These are phyloP conservation scores for Cyberlindnera maritima DNA, from an alignment of 805 yeast species.

Conservation along the genomic window DNA sequence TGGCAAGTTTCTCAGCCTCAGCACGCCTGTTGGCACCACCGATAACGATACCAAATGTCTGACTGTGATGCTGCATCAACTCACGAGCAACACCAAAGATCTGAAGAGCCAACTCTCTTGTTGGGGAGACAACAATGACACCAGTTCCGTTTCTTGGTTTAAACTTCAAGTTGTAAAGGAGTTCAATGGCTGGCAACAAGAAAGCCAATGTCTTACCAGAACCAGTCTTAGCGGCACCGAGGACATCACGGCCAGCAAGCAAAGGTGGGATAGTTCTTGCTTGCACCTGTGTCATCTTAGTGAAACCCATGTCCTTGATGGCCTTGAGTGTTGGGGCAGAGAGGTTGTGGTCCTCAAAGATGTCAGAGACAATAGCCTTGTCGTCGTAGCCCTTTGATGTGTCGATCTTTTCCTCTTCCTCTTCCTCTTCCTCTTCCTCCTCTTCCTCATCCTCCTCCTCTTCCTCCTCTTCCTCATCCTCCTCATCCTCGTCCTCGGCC, in stretches of 20 bases:
- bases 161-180: slow-evolving; percentile 84
- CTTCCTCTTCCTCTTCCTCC: slow-evolving; percentile 17
- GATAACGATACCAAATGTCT: slow-evolving; percentile 93
- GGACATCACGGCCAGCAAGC: slow-evolving; percentile 93
- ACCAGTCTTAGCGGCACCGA: slow-evolving; percentile 99
- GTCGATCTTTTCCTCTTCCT: slow-evolving; percentile 17
- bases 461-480: slow-evolving; percentile 8
- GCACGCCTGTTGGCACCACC: slow-evolving; percentile 98
- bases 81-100: slow-evolving; percentile 98
- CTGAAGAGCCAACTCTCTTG: slow-evolving; percentile 96
- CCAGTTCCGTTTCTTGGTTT: slow-evolving; percentile 99
- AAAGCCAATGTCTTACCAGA: slow-evolving; percentile 98
- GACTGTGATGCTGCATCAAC: slow-evolving; percentile 77
- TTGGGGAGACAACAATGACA: slow-evolving; percentile 92
- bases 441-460: slow-evolving; percentile 23
- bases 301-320: slow-evolving; percentile 84
- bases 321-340: slow-evolving; percentile 83
- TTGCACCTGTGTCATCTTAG: slow-evolving; percentile 91
- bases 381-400: slow-evolving; percentile 11
- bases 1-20: slow-evolving; percentile 90
- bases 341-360: slow-evolving; percentile 52
- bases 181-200: slow-evolving; percentile 91
- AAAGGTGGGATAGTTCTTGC: slow-evolving; percentile 95
- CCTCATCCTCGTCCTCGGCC: slow-evolving; percentile 20
- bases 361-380: slow-evolving; percentile 25